phyloP scores from a whole-genome alignment of 2,329 filamentous ascomycete genomes.

The Coniochaeta hoffmannii region DNA sequence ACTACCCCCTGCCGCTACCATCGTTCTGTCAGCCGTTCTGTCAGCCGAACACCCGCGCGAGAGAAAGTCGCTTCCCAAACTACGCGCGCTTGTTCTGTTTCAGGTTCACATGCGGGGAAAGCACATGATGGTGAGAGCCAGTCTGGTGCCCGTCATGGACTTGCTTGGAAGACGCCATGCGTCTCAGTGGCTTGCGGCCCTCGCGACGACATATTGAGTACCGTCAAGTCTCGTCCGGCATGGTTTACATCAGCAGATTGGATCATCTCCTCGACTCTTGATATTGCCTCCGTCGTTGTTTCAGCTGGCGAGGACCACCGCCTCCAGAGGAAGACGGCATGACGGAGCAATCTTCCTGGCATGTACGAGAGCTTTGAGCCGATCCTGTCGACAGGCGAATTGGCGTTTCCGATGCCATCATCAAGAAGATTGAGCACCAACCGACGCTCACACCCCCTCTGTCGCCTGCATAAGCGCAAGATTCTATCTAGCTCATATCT shows the following conservation, averaged over 20 bases:
- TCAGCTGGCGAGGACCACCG: background rate
- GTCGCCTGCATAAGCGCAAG: constrained; percentile 15
- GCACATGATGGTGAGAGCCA: background rate
- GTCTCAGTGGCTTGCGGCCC: background rate
- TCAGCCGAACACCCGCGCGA: background rate
- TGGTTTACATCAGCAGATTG: background rate
- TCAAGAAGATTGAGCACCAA: background rate
- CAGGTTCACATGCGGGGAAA: background rate
- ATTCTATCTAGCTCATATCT: constrained; percentile 5
- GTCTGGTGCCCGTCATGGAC: background rate
- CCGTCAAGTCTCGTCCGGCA: background rate
- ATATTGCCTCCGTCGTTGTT: background rate
- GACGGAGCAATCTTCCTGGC: constrained; percentile 1
- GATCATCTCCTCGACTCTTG: background rate
- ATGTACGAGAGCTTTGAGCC: background rate
- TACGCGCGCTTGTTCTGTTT: constrained; percentile 3
- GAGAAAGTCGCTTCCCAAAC: background rate
- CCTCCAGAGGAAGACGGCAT: background rate
- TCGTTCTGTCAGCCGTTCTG: too few species aligned
- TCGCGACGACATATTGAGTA: background rate
- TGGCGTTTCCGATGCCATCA: constrained; percentile 2
- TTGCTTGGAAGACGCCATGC: background rate
- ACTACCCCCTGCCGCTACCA: background rate
- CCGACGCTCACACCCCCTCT: background rate
- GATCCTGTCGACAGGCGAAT: background rate